Conservation (phyloP, 768 basidiomycete genomes). For the Tylopilus cervinicoccineus region DNA sequence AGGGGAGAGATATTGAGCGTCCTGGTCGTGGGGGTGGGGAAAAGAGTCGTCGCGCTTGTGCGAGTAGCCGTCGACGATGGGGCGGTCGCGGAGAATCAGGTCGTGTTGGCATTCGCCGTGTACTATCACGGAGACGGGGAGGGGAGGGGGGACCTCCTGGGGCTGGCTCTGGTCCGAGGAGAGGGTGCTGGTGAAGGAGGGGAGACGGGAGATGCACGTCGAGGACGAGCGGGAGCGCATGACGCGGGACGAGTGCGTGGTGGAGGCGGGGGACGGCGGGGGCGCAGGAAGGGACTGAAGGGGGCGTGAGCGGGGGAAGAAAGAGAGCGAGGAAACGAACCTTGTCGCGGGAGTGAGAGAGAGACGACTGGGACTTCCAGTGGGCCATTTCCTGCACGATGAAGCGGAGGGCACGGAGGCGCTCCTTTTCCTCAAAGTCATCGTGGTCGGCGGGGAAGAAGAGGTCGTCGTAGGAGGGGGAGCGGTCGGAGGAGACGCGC, state of each 20-base stretch:
- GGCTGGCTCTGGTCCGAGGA: conserved; percentile 31
- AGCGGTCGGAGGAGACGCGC: conserved; percentile 19
- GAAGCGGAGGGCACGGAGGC: conserved; percentile 33
- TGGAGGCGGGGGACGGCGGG: conserved; percentile 27
- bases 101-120: conserved; percentile 29
- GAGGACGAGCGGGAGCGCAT: conserved; percentile 32
- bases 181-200: conserved; percentile 32
- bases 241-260: conserved; percentile 24
- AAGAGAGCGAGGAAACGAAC: not conserved
- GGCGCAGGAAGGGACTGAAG: conserved; percentile 19
- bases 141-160: conserved; percentile 21
- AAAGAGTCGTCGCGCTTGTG: conserved; percentile 19
- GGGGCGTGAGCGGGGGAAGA: not conserved
- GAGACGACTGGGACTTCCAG: conserved; percentile 14
- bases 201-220: conserved; percentile 28
- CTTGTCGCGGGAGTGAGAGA: conserved; percentile 8
- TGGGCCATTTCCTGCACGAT: conserved; percentile 35
- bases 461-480: conserved; percentile 33
- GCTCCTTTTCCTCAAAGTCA: conserved; percentile 28
- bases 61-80: conserved; percentile 2
- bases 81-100: conserved; percentile 11
- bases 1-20: conserved; percentile 13
- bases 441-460: conserved; percentile 27
- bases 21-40: conserved; percentile 10
- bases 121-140: conserved; percentile 30